Percentiles rank a stretch among this genome's conserved stretches.
These are phyloP conservation scores for Scutellaria baicalensis DNA, from an alignment of 257 asterid genomes.

Conservation along the genomic window DNA sequence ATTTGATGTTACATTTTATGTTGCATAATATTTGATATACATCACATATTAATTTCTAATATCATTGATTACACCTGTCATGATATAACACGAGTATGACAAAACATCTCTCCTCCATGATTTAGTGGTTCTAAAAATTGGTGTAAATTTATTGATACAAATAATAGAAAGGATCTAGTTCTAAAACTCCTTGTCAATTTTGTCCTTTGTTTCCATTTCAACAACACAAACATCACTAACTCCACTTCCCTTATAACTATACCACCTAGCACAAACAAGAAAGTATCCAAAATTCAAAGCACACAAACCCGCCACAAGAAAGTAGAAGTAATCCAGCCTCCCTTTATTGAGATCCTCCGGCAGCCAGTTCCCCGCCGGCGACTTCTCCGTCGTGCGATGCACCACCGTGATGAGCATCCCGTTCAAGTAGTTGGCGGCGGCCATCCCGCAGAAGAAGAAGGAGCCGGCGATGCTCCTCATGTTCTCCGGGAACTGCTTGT, in stretches of 20 bases:
- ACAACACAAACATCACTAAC: slow-evolving; percentile 9
- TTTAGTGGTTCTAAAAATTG: no score
- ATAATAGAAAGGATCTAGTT: background rate
- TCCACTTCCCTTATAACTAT: slow-evolving; percentile 64
- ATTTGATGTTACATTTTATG: no score
- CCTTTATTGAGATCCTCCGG: slow-evolving; percentile 88
- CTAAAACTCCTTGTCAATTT: background rate
- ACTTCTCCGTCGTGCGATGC: slow-evolving; percentile 45
- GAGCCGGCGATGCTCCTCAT: slow-evolving; percentile 90
- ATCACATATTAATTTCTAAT: no score
- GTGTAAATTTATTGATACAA: background rate
- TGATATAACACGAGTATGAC: no score
- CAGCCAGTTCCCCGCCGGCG: slow-evolving; percentile 70
- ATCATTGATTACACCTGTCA: no score
- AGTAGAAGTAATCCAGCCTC: slow-evolving; percentile 68
- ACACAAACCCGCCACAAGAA: slow-evolving; percentile 44
- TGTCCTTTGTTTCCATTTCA: slow-evolving; percentile 30
- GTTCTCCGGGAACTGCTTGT: slow-evolving; percentile 89
- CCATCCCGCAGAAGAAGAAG: slow-evolving; percentile 55
- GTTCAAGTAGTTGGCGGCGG: slow-evolving; percentile 51
- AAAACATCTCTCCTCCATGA: no score
- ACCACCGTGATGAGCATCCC: slow-evolving; percentile 48
- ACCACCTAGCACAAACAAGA: slow-evolving; percentile 67
- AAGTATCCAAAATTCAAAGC: slow-evolving; percentile 45
- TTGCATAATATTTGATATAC: no score